Percentiles rank a stretch among this genome's conserved stretches.
Conservation (phyloP, 1,139 yeast genomes). For the Scheffersomyces stambukii region DNA sequence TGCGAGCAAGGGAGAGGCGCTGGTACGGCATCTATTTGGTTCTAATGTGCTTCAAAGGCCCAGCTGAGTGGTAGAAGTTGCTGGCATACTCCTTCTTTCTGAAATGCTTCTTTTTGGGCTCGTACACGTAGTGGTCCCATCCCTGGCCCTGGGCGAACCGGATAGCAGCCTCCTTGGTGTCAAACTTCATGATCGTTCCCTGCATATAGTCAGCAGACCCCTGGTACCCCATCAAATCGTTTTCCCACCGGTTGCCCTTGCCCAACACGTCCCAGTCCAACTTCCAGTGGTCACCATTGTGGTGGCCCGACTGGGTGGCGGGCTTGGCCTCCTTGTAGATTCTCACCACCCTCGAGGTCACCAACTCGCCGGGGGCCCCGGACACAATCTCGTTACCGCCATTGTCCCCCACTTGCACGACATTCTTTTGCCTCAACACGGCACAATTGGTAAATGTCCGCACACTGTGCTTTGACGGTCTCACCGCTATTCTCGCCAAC, state of each 20-base stretch:
- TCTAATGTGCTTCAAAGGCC: constrained; percentile 77
- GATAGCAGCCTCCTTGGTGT: constrained; percentile 71
- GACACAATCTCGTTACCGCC: constrained; percentile 57
- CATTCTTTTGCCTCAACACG: constrained; percentile 14
- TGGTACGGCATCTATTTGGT: constrained; percentile 62
- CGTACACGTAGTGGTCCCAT: constrained; percentile 81
- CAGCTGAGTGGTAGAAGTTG: constrained; percentile 67
- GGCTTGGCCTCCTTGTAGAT: constrained; percentile 75
- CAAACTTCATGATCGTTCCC: constrained; percentile 75
- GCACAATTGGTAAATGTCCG: constrained; percentile 21
- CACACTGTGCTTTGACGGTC: constrained; percentile 11
- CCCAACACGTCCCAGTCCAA: constrained; percentile 82
- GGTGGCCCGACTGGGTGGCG: constrained; percentile 75
- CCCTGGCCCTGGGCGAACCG: constrained; percentile 81
- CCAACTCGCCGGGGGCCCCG: constrained; percentile 75
- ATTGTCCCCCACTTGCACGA: constrained; percentile 10
- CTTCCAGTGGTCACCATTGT: constrained; percentile 61
- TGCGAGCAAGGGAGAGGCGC: too few species aligned
- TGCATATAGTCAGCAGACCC: constrained; percentile 83
- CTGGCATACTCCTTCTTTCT: constrained; percentile 71
- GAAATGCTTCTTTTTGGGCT: constrained; percentile 72
- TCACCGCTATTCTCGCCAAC: constrained; percentile 20
- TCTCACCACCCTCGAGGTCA: constrained; percentile 65
- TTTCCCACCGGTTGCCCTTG: constrained; percentile 84
- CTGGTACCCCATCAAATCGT: constrained; percentile 84